Evolutionary conservation across 192 early-diverging fungal genomes (phyloP).

Genomic region (Entomortierella lignicola): DNA sequence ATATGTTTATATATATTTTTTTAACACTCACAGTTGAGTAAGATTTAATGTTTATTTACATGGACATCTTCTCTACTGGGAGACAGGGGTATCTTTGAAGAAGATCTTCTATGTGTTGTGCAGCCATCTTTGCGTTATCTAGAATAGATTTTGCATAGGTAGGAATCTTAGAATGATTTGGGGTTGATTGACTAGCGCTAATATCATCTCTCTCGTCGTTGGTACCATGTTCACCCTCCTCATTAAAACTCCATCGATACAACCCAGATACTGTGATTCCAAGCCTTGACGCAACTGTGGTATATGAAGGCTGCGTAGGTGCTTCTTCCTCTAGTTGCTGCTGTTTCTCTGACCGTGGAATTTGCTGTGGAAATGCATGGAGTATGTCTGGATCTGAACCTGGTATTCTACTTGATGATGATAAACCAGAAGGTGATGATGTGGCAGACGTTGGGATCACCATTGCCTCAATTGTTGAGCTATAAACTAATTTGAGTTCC

Average conservation of each 20-base stretch:
- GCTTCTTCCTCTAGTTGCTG: neutral
- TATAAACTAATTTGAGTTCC: slow-evolving; percentile 56
- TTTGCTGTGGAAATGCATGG: neutral
- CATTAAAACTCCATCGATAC: slow-evolving; percentile 27
- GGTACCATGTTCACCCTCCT: neutral
- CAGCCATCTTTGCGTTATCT: slow-evolving; percentile 28
- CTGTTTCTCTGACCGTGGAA: neutral
- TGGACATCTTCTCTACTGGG: neutral
- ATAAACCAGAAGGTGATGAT: neutral
- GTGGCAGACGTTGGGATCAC: neutral
- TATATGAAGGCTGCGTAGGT: neutral
- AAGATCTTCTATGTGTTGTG: neutral
- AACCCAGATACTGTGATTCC: slow-evolving; percentile 13
- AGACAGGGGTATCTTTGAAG: slow-evolving; percentile 15
- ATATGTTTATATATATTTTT: no score
- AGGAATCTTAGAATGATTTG: neutral
- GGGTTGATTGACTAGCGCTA: neutral
- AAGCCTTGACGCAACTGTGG: slow-evolving; percentile 5
- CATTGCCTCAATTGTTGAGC: slow-evolving; percentile 7
- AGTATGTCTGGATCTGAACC: neutral
- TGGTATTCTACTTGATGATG: neutral
- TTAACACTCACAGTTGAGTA: no score
- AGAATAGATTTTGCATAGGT: slow-evolving; percentile 11
- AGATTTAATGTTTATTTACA: no score
- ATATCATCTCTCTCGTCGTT: neutral